Percentiles rank a stretch among this genome's conserved stretches.
Evolutionary conservation across 2,329 filamentous ascomycete species (phyloP).

Genomic region (Fusarium austroafricanum): DNA sequence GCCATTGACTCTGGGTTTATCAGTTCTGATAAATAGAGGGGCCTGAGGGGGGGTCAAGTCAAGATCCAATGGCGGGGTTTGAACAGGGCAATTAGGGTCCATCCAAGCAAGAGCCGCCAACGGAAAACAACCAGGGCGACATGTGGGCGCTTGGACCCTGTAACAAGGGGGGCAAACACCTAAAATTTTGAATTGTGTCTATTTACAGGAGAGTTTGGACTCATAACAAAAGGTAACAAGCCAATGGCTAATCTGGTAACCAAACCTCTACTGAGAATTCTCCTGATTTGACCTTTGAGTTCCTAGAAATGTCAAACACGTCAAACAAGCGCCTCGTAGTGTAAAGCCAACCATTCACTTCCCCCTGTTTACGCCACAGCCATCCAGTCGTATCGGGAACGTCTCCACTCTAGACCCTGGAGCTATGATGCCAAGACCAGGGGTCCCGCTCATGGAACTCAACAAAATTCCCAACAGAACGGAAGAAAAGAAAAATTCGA

Average conservation of each 20-base stretch:
- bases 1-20: no score
- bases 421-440: slow-evolving; percentile 34
- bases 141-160: slow-evolving; percentile 35
- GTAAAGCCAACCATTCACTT: not conserved
- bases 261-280: no score
- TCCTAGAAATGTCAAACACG: slow-evolving; percentile 1
- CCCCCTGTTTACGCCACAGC: slow-evolving; percentile 14
- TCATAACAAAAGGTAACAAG: no score
- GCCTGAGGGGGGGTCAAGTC: no score
- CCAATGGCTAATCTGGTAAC: not conserved
- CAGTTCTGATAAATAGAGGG: slow-evolving; percentile 1
- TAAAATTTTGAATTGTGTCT: not conserved
- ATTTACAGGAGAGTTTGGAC: no score
- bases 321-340: slow-evolving; percentile 12
- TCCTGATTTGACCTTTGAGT: not conserved
- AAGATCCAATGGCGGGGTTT: slow-evolving; percentile 28
- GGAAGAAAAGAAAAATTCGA: slow-evolving; percentile 30
- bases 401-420: slow-evolving; percentile 28
- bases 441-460: slow-evolving; percentile 43
- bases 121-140: slow-evolving; percentile 21
- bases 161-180: slow-evolving; percentile 12
- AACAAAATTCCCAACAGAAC: slow-evolving; percentile 56
- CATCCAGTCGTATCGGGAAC: slow-evolving; percentile 21
- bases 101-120: slow-evolving; percentile 29
- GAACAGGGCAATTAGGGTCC: not conserved